Base-by-base conservation (phyloP, 108 stramenopile species). In the Discostella stelligeroides region DNA sequence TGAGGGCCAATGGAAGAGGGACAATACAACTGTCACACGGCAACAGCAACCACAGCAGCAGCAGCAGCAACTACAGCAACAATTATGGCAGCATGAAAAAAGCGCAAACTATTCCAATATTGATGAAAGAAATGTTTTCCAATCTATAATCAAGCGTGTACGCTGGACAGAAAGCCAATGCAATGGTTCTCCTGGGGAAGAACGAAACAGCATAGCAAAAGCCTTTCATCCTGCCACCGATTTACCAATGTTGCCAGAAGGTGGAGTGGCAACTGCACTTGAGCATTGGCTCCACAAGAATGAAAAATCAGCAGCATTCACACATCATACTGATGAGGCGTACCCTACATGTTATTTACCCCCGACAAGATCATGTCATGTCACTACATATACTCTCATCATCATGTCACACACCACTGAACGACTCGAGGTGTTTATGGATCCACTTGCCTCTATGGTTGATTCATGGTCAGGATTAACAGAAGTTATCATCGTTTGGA, bases 401-500 rank as follows among this genome's bases (percentile, higher is more conserved):
- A 69, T 82, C 43, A 82, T 82, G 82, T 74, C 73, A 29, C 78
- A 82, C 60, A 75, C 78, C 21, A 74, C 78, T n/a, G 82, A 78
- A 53, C 77, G 82, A 23, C 63, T 82, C n/a, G 49, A 74, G 42
- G 63, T 48, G 30, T 75, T 82, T 39, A 75, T 76, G 75, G 66
- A 59, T 27, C 75, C 73, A 57, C 37, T 79, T 38, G 55, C 15
- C 25, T 24, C 10, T 5, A 79, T 82, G 82, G 58, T 79, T n/a
- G 51, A 59, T 39, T 20, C 73, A 24, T 79, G 78, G 82, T 72
- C 79, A 20, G 79, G 79, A 10, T 57, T 80, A 28, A 73, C 72
- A 11, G 94, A 95, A 81, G 69, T 91, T 30, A 75, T 95, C 8
- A 51, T 95, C 10, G 94, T 95, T 17, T 95, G 94, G 94, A 95